A percentile compares a stretch with the other conserved stretches of the same genome.
Evolutionary conservation across 768 basidiomycete genomes (phyloP).

Genomic region (Amanita subjunquillea): DNA sequence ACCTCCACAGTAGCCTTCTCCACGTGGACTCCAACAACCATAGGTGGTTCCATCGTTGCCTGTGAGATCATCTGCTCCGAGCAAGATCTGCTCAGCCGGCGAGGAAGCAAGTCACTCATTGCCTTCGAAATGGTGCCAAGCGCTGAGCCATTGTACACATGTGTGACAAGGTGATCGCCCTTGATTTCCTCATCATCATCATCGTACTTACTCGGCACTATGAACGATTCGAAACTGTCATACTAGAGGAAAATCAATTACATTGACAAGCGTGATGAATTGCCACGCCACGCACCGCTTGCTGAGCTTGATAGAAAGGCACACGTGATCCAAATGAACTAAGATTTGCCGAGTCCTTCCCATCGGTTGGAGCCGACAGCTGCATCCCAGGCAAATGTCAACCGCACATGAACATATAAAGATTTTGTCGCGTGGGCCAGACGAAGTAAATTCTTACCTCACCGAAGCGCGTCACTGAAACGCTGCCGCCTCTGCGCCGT

Average conservation of each 20-base stretch:
- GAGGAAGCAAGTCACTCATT: slow-evolving; percentile 31
- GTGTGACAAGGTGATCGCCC: slow-evolving; percentile 39
- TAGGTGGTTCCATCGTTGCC: slow-evolving; percentile 12
- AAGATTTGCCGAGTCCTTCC: background rate
- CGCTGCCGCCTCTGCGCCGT: slow-evolving; percentile 31
- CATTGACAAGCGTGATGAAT: slow-evolving; percentile 6
- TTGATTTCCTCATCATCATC: slow-evolving; percentile 22
- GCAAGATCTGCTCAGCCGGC: slow-evolving; percentile 31
- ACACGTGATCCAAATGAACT: slow-evolving; percentile 30
- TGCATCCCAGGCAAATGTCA: slow-evolving; percentile 2
- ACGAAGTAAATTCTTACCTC: slow-evolving; percentile 27
- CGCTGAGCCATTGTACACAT: slow-evolving; percentile 35
- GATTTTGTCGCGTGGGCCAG: background rate
- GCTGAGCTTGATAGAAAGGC: slow-evolving; percentile 34
- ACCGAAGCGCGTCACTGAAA: slow-evolving; percentile 53
- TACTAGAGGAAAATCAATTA: slow-evolving; percentile 20
- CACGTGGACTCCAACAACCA: slow-evolving; percentile 39
- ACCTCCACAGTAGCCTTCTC: slow-evolving; percentile 32
- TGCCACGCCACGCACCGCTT: slow-evolving; percentile 25
- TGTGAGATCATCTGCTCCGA: slow-evolving; percentile 26
- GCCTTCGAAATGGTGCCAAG: slow-evolving; percentile 32
- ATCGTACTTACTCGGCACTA: slow-evolving; percentile 19
- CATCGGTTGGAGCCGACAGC: background rate
- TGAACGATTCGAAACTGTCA: slow-evolving; percentile 32
- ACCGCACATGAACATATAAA: background rate